A percentile compares a stretch with the other conserved stretches of the same genome.
phyloP scores from a whole-genome alignment of 495 filamentous ascomycete species.

The Jackrogersella minutella region DNA sequence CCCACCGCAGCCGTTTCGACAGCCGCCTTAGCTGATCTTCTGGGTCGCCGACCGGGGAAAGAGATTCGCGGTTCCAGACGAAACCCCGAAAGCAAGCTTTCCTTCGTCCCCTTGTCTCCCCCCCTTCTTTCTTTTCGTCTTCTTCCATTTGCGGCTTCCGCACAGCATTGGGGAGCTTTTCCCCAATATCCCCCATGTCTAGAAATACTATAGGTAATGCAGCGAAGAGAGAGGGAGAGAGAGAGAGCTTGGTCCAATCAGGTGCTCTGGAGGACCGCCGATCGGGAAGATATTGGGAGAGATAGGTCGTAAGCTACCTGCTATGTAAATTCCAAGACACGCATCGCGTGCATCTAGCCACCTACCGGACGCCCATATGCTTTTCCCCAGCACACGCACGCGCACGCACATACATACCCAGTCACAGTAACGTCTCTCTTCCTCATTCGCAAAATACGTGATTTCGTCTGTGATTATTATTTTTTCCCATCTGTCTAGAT shows the following conservation, averaged over 20 bases:
- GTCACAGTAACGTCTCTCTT: constrained; percentile 27
- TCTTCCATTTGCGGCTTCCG: constrained; percentile 15
- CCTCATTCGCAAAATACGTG: not conserved
- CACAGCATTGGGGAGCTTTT: not conserved
- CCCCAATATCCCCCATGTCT: not conserved
- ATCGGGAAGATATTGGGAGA: constrained; percentile 25
- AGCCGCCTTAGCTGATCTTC: constrained; percentile 38
- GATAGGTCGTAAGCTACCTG: constrained; percentile 9
- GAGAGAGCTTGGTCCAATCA: constrained; percentile 34
- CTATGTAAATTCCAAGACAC: constrained; percentile 38
- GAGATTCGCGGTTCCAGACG: constrained; percentile 35
- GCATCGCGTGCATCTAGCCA: constrained; percentile 39
- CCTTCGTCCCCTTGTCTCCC: not conserved
- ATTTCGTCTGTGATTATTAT: not conserved
- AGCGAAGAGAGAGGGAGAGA: constrained; percentile 3
- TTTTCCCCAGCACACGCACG: no score
- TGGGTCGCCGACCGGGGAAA: constrained; percentile 41
- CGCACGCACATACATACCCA: constrained; percentile 1
- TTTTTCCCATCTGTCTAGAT: constrained; percentile 18
- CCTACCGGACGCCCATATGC: constrained; percentile 10
- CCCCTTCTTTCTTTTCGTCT: not conserved
- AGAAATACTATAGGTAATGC: constrained; percentile 18
- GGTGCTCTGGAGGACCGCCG: constrained; percentile 12
- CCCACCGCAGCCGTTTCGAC: constrained; percentile 41
- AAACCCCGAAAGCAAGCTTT: constrained; percentile 30